These are phyloP conservation scores for Paramecium primaurelia DNA, from an alignment of 73 alveolate species.

Conservation along the genomic window DNA sequence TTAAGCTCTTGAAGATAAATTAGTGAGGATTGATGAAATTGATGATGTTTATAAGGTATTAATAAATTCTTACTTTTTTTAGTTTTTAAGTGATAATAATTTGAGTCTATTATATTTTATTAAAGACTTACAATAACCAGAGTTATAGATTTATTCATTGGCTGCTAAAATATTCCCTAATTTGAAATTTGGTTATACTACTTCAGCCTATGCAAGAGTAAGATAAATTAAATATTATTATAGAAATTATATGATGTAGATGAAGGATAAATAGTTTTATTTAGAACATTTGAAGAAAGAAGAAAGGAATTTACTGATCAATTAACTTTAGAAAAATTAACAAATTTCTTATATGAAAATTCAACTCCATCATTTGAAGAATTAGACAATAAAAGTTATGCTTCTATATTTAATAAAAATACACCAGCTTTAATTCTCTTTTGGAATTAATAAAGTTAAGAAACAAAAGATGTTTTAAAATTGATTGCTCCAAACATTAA, in stretches of 20 bases:
- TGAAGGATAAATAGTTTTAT: background rate
- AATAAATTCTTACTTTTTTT: background rate
- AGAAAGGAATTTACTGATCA: slow-evolving; percentile 29
- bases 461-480: background rate
- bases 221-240: background rate
- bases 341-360: background rate
- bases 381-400: background rate
- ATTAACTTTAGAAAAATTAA: background rate
- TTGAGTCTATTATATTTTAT: background rate
- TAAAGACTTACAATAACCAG: background rate
- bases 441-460: background rate
- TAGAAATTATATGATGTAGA: slow-evolving; percentile 31
- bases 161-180: background rate
- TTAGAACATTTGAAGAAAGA: slow-evolving; percentile 38
- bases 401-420: background rate
- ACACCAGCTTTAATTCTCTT: background rate
- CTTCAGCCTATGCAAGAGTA: slow-evolving; percentile 1
- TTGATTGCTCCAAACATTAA: slow-evolving; percentile 8
- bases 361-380: slow-evolving; percentile 14
- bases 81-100: background rate
- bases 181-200: background rate
- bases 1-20: background rate
- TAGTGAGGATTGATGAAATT: background rate
- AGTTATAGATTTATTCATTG: background rate
- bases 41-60: slow-evolving; percentile 48